Evolutionary conservation across 208 protist species (phyloP), one percentile per base, ranked within the genome.

Genomic region (Trypanosoma cruzi): DNA sequence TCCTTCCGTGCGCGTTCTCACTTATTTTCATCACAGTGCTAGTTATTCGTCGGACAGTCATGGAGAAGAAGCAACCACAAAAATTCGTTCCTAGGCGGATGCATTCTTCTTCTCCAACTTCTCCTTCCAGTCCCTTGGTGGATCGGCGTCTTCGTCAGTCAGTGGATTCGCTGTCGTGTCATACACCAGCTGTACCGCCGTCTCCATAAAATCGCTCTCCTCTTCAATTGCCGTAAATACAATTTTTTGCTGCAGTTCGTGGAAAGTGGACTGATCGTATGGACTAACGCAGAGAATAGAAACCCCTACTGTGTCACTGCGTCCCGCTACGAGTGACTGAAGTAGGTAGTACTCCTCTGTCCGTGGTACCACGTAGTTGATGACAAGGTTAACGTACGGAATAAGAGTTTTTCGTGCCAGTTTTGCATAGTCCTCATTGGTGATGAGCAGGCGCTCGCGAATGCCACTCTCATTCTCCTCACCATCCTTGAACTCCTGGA

Each of bases 391-490:
- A 42, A 97, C 92, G 64, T 93, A 94, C 58, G 92, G 92, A 57
- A 97, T 89, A 52, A 93, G 44, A 13, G 80, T 91, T 71, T 95
- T 95, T 53, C 88, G 85, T 14, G 92, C 89, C 48, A 95, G 70
- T 78, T 95, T 95, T 49, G 92, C 92, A 76, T 97, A 97, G 76
- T 97, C 92, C 60, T 93, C 88, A 73, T 78, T 96, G 18, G 92
- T 94, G 54, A 97, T 84, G 49, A 97, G 80, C 52, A 97, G 82
- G n/a, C 92, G 89, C 77, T 97, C 77, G 57, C 73, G 77, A 69
- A 94, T 79, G 60, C 92, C 92, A 55, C 89, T 78, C 28, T 90
- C 82, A 67, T 94, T 94, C 46, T 55, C 63, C 28, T 85, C 82
- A 52, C 92, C 92, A 26, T 89, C 82, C 83, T 97, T 97, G 71